Percentiles rank a stretch among this genome's conserved stretches.
Conservation (phyloP, 2,329 filamentous ascomycete species). For the Penicillium digitatum region DNA sequence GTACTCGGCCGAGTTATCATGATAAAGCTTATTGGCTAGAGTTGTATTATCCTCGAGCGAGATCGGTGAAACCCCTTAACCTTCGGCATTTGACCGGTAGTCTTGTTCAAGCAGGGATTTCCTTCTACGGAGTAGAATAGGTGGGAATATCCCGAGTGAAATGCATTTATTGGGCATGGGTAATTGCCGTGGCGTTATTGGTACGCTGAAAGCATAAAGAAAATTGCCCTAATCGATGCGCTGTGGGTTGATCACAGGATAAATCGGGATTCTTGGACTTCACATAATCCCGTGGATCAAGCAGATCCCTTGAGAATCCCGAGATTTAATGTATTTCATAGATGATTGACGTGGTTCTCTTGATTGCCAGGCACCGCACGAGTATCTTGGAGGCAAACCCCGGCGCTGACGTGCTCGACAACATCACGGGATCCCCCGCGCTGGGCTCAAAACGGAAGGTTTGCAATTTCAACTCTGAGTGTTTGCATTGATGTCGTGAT, state of each 20-base stretch:
- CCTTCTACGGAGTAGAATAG: neutral
- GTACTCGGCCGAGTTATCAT: constrained; percentile 3
- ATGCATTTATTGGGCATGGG: neutral
- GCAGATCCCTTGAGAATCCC: neutral
- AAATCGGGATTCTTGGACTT: neutral
- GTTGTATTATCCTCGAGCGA: neutral
- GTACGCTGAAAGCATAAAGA: neutral
- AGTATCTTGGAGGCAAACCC: constrained; percentile 18
- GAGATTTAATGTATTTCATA: neutral
- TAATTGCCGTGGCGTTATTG: constrained; percentile 10
- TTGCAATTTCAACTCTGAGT: constrained; percentile 21
- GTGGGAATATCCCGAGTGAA: neutral
- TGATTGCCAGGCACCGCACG: neutral
- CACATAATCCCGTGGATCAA: neutral
- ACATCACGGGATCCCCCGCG: constrained; percentile 31
- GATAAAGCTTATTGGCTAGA: neutral
- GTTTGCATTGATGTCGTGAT: constrained; percentile 48
- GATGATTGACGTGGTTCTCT: neutral
- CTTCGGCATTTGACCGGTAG: constrained; percentile 7
- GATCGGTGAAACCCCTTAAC: neutral
- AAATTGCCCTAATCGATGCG: neutral
- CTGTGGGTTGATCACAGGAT: neutral
- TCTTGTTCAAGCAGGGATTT: neutral
- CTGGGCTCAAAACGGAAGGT: constrained; percentile 26
- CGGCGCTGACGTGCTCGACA: constrained; percentile 30